These are phyloP conservation scores for Sphaerobolus stellatus DNA, from an alignment of 1,284 basidiomycete genomes.

Conservation along the genomic window DNA sequence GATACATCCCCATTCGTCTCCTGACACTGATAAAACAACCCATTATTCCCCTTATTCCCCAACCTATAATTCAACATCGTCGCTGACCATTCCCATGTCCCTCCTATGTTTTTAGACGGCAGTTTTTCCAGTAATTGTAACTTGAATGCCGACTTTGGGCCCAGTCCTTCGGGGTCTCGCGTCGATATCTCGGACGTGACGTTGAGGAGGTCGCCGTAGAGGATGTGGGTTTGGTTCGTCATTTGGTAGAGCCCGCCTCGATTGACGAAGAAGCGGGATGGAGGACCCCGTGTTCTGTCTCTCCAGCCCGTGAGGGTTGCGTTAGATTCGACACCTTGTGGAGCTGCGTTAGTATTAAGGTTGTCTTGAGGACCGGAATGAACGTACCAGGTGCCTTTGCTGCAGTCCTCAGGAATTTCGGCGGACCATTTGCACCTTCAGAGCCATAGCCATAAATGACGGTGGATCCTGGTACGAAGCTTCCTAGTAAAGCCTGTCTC, in stretches of 20 bases:
- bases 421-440: conserved; percentile 15
- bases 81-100: conserved; percentile 54
- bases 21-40: conserved; percentile 52
- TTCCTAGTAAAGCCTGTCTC: conserved; percentile 43
- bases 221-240: conserved; percentile 55
- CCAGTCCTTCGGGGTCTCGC: conserved; percentile 21
- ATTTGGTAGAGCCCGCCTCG: conserved; percentile 52
- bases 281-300: conserved; percentile 14
- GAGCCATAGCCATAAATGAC: conserved; percentile 46
- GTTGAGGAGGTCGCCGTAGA: conserved; percentile 55
- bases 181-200: conserved; percentile 35
- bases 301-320: neutral
- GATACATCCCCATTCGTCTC: conserved; percentile 37
- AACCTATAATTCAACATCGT: conserved; percentile 56
- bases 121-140: conserved; percentile 36
- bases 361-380: neutral
- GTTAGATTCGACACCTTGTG: conserved; percentile 3
- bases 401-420: conserved; percentile 40
- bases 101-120: conserved; percentile 47
- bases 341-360: neutral
- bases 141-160: no score
- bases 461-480: conserved; percentile 49
- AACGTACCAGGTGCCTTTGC: conserved; percentile 13
- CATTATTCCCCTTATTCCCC: conserved; percentile 42
- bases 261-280: conserved; percentile 55